Evolutionary conservation across 345 rosid species (phyloP).

Genomic region (Isatis tinctoria): DNA sequence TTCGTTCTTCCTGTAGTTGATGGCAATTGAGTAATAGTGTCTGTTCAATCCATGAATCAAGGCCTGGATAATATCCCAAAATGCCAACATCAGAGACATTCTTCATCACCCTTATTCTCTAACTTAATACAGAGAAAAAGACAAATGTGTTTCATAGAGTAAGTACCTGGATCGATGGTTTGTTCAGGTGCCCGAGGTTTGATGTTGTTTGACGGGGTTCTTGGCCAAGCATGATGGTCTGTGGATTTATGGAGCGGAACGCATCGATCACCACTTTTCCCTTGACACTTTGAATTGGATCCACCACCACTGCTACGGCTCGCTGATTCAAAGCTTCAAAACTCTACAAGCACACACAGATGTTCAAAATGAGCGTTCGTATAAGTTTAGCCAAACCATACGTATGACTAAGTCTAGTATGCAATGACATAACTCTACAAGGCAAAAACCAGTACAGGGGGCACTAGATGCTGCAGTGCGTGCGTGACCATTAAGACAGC

Average conservation of each 20-base stretch:
- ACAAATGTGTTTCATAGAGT: not conserved
- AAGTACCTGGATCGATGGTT: slow-evolving; percentile 78
- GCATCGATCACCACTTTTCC: slow-evolving; percentile 95
- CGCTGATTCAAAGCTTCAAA: slow-evolving; percentile 89
- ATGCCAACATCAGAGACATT: not conserved
- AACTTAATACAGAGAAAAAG: not conserved
- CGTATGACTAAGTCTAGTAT: no score
- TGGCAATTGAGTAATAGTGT: slow-evolving; percentile 89
- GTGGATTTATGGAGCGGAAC: slow-evolving; percentile 84
- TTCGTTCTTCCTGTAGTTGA: slow-evolving; percentile 83
- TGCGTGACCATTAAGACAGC: no score
- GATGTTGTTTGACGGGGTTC: slow-evolving; percentile 93
- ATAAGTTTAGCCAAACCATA: no score
- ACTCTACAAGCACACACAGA: slow-evolving; percentile 42
- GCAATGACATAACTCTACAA: no score
- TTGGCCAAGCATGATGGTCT: slow-evolving; percentile 96
- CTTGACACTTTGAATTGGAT: slow-evolving; percentile 88
- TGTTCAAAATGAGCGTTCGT: not conserved
- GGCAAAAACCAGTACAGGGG: no score
- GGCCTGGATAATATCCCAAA: slow-evolving; percentile 43
- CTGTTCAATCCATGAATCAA: slow-evolving; percentile 87
- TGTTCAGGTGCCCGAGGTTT: slow-evolving; percentile 87
- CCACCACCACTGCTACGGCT: slow-evolving; percentile 90
- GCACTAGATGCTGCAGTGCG: no score
- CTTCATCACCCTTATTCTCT: not conserved